Evolutionary conservation across 1,284 basidiomycete species (phyloP).

Genomic region (Boletus semigastroideus): DNA sequence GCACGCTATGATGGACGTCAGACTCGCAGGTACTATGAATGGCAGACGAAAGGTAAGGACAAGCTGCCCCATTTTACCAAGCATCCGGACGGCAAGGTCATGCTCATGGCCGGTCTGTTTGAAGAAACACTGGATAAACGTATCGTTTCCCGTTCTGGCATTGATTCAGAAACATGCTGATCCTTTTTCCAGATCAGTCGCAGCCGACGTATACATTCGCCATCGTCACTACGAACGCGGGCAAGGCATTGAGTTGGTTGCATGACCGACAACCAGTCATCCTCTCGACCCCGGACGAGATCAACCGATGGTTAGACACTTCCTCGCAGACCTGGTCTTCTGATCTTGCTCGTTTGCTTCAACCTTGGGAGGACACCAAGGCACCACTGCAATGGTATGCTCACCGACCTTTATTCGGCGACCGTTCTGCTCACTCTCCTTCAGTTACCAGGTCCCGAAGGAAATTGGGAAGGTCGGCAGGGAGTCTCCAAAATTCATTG

Average conservation of each 20-base stretch:
- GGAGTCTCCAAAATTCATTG: slow-evolving; percentile 80
- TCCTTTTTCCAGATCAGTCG: slow-evolving; percentile 43
- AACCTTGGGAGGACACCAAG: slow-evolving; percentile 57
- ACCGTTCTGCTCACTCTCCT: neutral
- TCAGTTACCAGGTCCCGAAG: slow-evolving; percentile 82
- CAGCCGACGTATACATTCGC: slow-evolving; percentile 80
- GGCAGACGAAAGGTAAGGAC: slow-evolving; percentile 79
- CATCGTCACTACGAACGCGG: slow-evolving; percentile 83
- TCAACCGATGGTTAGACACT: slow-evolving; percentile 80
- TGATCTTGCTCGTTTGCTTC: slow-evolving; percentile 62
- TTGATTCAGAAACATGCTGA: neutral
- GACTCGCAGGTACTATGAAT: slow-evolving; percentile 79
- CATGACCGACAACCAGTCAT: slow-evolving; percentile 95
- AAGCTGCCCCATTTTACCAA: slow-evolving; percentile 82
- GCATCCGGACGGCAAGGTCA: slow-evolving; percentile 62
- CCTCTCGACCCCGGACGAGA: slow-evolving; percentile 59
- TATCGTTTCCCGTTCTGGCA: slow-evolving; percentile 14
- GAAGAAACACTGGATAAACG: slow-evolving; percentile 72
- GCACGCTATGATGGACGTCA: neutral
- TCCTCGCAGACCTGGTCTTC: slow-evolving; percentile 61
- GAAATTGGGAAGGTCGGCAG: slow-evolving; percentile 91
- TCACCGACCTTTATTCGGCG: neutral
- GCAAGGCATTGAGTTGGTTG: slow-evolving; percentile 70
- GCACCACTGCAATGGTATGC: slow-evolving; percentile 70
- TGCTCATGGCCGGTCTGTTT: slow-evolving; percentile 89